These are phyloP conservation scores for Ensete glaucum DNA, from an alignment of 176 grass and related monocot species.

Conservation along the genomic window DNA sequence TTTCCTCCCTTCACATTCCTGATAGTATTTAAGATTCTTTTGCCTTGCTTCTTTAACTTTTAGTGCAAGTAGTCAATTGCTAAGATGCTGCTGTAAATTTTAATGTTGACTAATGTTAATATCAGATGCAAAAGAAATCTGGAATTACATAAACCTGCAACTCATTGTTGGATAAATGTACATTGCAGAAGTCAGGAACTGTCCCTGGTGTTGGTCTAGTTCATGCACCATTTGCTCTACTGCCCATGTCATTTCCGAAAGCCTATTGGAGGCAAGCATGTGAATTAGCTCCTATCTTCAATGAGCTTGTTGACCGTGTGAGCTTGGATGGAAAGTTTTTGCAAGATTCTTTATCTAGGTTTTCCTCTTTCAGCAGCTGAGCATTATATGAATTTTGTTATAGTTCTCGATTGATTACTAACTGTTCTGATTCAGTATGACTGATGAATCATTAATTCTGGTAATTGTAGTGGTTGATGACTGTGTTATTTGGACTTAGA, in stretches of 20 bases:
- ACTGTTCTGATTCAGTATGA: no score
- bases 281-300: conserved; percentile 76
- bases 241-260: conserved; percentile 43
- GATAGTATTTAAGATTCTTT: no score
- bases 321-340: conserved; percentile 83
- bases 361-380: conserved; percentile 5
- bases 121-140: neutral
- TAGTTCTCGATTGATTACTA: neutral
- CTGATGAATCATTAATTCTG: no score
- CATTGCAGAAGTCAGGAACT: conserved; percentile 68
- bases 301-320: conserved; percentile 82
- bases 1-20: no score
- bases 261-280: conserved; percentile 62
- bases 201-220: conserved; percentile 76
- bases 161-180: neutral
- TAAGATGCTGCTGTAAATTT: no score
- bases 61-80: no score
- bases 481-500: no score
- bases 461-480: no score
- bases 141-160: neutral
- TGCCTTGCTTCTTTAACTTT: no score
- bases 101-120: neutral
- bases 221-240: conserved; percentile 67
- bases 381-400: neutral
- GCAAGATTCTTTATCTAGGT: conserved; percentile 75